Evolutionary conservation across 164 flowering plant genomes (phyloP).

Genomic region (Magnolia officinalis): DNA sequence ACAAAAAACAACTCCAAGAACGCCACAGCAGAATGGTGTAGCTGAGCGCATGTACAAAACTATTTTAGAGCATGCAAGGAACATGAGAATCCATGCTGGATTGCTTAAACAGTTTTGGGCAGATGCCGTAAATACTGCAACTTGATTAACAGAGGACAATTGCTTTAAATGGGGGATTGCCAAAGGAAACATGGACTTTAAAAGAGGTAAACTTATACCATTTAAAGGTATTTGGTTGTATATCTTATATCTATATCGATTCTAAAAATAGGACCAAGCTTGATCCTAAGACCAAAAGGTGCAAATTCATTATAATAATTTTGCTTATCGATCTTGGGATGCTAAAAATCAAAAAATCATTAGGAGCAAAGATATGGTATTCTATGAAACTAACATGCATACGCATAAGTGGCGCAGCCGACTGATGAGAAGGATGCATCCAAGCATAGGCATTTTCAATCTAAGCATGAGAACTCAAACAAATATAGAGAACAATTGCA

Average conservation of each 20-base stretch:
- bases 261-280: background rate
- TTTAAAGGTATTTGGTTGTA: background rate
- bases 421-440: too few relatives aligned
- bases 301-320: too few relatives aligned
- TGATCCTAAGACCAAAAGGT: too few relatives aligned
- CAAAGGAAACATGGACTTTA: background rate
- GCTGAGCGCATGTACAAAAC: background rate
- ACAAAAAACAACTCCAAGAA: background rate
- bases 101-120: background rate
- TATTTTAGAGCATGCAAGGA: background rate
- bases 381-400: background rate
- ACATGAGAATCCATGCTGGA: background rate
- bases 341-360: too few relatives aligned
- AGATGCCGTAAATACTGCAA: background rate
- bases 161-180: background rate
- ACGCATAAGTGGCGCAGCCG: background rate
- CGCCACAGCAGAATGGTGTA: background rate
- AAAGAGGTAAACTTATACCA: background rate
- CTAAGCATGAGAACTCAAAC: too few relatives aligned
- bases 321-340: too few relatives aligned
- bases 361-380: background rate
- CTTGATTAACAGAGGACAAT: background rate
- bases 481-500: too few relatives aligned
- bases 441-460: too few relatives aligned
- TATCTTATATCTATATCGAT: background rate